Evolutionary conservation across 495 filamentous ascomycete species (phyloP).

Genomic region (Annulohypoxylon moriforme): DNA sequence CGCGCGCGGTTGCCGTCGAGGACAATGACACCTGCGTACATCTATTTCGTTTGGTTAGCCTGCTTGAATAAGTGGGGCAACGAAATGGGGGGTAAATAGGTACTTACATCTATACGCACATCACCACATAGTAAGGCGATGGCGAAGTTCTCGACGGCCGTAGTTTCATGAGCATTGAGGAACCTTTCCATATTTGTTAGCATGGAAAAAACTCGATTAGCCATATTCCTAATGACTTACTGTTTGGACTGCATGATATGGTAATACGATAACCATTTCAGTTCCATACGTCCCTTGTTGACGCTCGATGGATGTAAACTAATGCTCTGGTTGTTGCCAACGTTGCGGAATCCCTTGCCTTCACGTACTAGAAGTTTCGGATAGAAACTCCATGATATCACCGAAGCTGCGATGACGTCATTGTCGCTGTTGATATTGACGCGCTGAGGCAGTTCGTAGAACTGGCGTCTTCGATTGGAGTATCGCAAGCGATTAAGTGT

Average conservation of each 20-base stretch:
- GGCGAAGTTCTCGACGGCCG: constrained; percentile 80
- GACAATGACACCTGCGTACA: constrained; percentile 86
- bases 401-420: constrained; percentile 78
- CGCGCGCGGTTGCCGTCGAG: constrained; percentile 88
- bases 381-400: constrained; percentile 93
- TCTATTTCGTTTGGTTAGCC: constrained; percentile 50
- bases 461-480: constrained; percentile 68
- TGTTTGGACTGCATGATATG: constrained; percentile 93
- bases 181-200: constrained; percentile 56
- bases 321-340: constrained; percentile 89
- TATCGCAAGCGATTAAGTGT: constrained; percentile 68
- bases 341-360: constrained; percentile 89
- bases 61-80: not conserved
- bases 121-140: constrained; percentile 89
- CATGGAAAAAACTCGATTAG: not conserved
- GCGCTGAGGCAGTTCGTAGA: constrained; percentile 80
- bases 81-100: not conserved
- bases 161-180: constrained; percentile 92
- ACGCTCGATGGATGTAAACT: constrained; percentile 86
- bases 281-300: constrained; percentile 74
- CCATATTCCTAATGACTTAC: constrained; percentile 53
- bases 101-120: constrained; percentile 75
- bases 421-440: constrained; percentile 80
- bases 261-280: constrained; percentile 92
- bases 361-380: constrained; percentile 89